Percentiles rank a stretch among this genome's conserved stretches.
These are phyloP conservation scores for Blastobotrys chiropterorum DNA, from an alignment of 805 yeast genomes.

Conservation along the genomic window DNA sequence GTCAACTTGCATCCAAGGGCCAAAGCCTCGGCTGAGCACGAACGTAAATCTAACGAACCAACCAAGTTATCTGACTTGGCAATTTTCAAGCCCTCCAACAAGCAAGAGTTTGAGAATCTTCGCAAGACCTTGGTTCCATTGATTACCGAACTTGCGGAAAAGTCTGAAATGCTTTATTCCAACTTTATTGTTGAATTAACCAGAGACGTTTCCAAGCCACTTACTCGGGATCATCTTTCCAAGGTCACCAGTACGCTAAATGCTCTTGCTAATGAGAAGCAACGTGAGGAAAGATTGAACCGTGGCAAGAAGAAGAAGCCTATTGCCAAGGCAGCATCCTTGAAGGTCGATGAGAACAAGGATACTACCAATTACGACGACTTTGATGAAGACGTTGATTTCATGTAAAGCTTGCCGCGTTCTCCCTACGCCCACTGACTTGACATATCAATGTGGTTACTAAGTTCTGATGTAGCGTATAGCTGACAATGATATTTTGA, in stretches of 20 bases:
- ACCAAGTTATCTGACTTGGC: slow-evolving; percentile 39
- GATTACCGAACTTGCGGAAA: slow-evolving; percentile 53
- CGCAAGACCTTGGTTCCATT: slow-evolving; percentile 64
- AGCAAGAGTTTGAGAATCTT: slow-evolving; percentile 71
- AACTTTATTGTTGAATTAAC: slow-evolving; percentile 76
- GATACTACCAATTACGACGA: slow-evolving; percentile 46
- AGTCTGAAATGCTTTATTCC: slow-evolving; percentile 63
- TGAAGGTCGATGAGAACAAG: slow-evolving; percentile 53
- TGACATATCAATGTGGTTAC: neutral
- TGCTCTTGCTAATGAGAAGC: slow-evolving; percentile 77
- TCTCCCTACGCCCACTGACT: too few species aligned
- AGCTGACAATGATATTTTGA: neutral
- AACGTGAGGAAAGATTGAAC: slow-evolving; percentile 82
- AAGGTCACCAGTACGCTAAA: slow-evolving; percentile 81
- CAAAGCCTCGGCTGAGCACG: slow-evolving; percentile 36
- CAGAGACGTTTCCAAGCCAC: slow-evolving; percentile 77
- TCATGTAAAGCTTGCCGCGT: slow-evolving; percentile 32
- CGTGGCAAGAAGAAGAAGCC: slow-evolving; percentile 97
- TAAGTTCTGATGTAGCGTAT: neutral
- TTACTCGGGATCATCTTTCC: slow-evolving; percentile 73
- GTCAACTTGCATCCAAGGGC: slow-evolving; percentile 33
- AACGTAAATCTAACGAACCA: slow-evolving; percentile 37
- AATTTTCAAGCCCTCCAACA: slow-evolving; percentile 75
- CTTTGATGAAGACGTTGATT: slow-evolving; percentile 37
- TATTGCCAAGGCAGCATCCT: slow-evolving; percentile 63